Evolutionary conservation across 306 rosid genomes (phyloP).

Genomic region (Sicyos baderoa): DNA sequence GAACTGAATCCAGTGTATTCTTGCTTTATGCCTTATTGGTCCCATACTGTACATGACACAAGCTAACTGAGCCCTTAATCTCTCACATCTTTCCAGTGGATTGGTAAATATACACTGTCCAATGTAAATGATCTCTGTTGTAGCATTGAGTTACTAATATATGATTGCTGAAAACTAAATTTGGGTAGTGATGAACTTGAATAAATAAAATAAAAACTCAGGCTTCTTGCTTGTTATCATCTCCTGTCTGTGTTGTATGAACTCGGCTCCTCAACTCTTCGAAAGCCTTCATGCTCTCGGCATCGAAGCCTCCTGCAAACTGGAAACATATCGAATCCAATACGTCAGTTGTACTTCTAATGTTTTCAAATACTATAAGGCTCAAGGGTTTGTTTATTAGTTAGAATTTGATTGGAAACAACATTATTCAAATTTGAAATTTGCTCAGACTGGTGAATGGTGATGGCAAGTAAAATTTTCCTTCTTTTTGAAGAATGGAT

Average conservation of each 20-base stretch:
- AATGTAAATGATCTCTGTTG: not conserved
- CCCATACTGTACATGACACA: not conserved
- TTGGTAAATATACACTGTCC: conserved; percentile 13
- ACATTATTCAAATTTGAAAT: conserved; percentile 10
- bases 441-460: not conserved
- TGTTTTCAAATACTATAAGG: not conserved
- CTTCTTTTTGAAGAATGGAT: not conserved
- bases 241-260: conserved; percentile 33
- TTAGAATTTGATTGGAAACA: not conserved
- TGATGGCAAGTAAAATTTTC: not conserved
- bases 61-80: not conserved
- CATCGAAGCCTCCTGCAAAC: conserved; percentile 94
- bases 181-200: conserved; percentile 1
- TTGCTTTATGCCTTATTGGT: not conserved
- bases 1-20: not conserved
- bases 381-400: not conserved
- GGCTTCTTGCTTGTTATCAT: conserved; percentile 39
- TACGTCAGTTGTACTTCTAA: not conserved
- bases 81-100: conserved; percentile 7
- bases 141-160: conserved; percentile 10
- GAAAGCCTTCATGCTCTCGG: conserved; percentile 93
- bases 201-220: not conserved
- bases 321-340: conserved; percentile 32
- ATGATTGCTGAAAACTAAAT: conserved; percentile 12
- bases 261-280: conserved; percentile 78